Percentiles rank a stretch among this genome's conserved stretches.
phyloP scores from a whole-genome alignment of 345 rosid species.

The Euphorbia pulcherrima region DNA sequence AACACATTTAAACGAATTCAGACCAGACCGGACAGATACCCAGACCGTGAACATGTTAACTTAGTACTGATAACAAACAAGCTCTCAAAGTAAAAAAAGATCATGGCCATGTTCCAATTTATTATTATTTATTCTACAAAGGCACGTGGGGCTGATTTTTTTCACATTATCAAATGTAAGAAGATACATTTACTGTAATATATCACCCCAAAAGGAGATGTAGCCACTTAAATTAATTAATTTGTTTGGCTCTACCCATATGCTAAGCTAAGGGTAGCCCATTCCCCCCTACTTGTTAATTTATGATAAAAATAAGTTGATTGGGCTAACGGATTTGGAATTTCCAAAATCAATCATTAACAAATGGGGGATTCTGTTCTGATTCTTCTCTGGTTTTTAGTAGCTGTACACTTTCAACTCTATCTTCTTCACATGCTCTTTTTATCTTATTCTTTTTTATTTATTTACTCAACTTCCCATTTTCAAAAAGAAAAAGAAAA shows the following conservation, averaged over 20 bases:
- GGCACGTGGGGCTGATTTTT: too few species aligned
- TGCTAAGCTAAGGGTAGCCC: conserved; percentile 12
- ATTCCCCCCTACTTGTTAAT: background rate
- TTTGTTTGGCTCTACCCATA: background rate
- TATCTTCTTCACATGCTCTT: conserved; percentile 21
- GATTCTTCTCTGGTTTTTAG: conserved; percentile 32
- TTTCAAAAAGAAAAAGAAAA: too few species aligned
- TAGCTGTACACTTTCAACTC: conserved; percentile 31
- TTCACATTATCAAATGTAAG: too few species aligned
- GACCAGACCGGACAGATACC: too few species aligned
- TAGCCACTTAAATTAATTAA: background rate
- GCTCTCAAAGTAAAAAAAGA: too few species aligned
- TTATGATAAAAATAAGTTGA: conserved; percentile 14
- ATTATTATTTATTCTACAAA: too few species aligned
- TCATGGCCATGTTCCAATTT: too few species aligned
- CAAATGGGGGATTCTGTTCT: conserved; percentile 44
- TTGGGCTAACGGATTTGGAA: conserved; percentile 30
- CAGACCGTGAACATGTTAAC: too few species aligned
- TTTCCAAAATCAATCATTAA: conserved; percentile 40
- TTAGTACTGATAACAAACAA: too few species aligned
- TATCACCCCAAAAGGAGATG: conserved; percentile 11
- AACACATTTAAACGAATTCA: too few species aligned
- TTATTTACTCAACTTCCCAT: background rate
- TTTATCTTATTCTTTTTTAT: too few species aligned
- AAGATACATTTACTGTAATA: too few species aligned